Evolutionary conservation across 176 grass and related monocot species (phyloP).

Genomic region (Aegilops tauschii): DNA sequence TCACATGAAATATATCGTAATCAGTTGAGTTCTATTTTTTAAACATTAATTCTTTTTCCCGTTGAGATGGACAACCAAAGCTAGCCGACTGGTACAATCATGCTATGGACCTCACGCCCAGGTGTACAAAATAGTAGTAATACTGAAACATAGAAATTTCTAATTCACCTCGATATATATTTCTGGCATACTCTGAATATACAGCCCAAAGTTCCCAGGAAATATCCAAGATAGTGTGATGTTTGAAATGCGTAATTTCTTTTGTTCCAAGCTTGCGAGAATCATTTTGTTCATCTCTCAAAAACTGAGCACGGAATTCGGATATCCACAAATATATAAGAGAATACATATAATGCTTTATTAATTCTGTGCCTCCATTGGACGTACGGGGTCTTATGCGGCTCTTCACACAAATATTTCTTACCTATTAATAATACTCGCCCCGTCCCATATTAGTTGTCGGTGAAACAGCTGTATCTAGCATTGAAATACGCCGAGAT

Average conservation of each 20-base stretch:
- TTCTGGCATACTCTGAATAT: not conserved
- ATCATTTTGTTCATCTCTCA: not conserved
- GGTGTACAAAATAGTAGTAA: not conserved
- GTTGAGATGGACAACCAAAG: not conserved
- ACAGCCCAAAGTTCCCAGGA: not conserved
- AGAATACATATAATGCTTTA: too few species aligned
- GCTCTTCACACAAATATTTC: too few species aligned
- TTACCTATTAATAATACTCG: not conserved
- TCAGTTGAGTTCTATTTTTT: not conserved
- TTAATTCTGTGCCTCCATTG: not conserved
- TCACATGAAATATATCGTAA: slow-evolving; percentile 26
- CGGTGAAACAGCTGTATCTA: too few species aligned
- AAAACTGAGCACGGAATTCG: not conserved
- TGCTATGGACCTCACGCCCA: not conserved
- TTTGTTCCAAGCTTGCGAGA: not conserved
- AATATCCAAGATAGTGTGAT: not conserved
- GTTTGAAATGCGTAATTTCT: not conserved
- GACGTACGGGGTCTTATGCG: too few species aligned
- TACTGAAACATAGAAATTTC: not conserved
- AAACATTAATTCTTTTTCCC: too few species aligned
- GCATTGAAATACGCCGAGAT: too few species aligned
- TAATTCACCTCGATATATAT: not conserved
- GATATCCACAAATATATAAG: too few species aligned
- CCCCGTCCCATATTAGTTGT: too few species aligned
- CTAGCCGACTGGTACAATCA: not conserved